Base-by-base conservation (phyloP, 805 yeast genomes). In the Wickerhamiella dianesei region DNA sequence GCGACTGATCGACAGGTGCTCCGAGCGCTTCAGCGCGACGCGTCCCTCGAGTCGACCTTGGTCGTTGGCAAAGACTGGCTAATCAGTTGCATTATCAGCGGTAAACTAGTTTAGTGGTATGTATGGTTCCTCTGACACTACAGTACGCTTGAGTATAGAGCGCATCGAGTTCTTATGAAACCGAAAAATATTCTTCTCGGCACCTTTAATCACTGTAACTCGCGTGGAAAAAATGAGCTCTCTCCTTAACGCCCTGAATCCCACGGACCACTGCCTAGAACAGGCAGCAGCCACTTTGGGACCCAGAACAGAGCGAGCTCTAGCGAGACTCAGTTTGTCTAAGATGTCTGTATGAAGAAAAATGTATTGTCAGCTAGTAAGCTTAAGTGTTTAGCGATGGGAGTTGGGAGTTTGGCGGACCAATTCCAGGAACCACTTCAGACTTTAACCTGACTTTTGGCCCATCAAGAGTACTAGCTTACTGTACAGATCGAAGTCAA, bases 71-170 rank as follows among this genome's bases (percentile, higher is more conserved):
- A 55, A 6, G 59, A 59, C 19, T 63, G 66, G 66, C 48, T 63
- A 18, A 50, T 58, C 17, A 63, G 59, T 35, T 55, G 62, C 41
- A 46, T 62, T 20, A 58, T 63, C 8, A 58, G 56, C 49, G 59
- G 61, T 25, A 48, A 57, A 32, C 35, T 60, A 2, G 56, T 62
- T 0, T 60, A 44, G 40, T 17, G 14, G 13, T 37, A 53, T 60
- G 62, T 60, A 18, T 48, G 64, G 48, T 60, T 55, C 51, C 58
- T 59, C 63, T 60, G 64, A 60, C 64, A 59, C 64, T 55, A 44
- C 57, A 50, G 43, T 48, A 45, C 48, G 51, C 58, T 52, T 50
- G 14, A 46, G 37, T n/a, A 43, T 25, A 41, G 32, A 41, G 52
- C 55, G 53, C 46, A 48, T 50, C 56, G 60, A 53, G 63, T 57